Conservation (phyloP, 352 stramenopile species). For the Pythium aristosporum region DNA sequence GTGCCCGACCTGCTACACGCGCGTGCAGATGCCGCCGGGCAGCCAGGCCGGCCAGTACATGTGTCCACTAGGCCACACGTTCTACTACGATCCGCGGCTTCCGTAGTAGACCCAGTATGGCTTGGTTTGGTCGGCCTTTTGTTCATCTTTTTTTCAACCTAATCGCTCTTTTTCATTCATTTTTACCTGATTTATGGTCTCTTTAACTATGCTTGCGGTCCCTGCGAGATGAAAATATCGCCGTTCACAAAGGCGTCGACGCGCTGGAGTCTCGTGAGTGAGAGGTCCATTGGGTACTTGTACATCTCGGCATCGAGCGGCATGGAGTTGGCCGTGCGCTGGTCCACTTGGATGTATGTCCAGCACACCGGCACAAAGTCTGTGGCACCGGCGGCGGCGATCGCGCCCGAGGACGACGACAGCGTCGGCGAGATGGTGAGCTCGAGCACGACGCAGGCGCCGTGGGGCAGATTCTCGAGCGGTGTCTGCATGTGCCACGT, state of each 20-base stretch:
- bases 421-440: constrained; percentile 47
- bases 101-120: constrained; percentile 8
- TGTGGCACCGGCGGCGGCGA: constrained; percentile 33
- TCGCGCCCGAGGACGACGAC: constrained; percentile 18
- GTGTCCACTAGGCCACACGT: constrained; percentile 86
- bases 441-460: constrained; percentile 70
- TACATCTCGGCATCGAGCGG: constrained; percentile 80
- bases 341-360: constrained; percentile 82
- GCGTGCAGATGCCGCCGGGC: constrained; percentile 83
- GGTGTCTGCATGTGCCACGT: constrained; percentile 94
- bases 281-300: constrained; percentile 75
- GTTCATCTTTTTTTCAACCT: neutral
- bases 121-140: too few species aligned
- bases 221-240: constrained; percentile 71
- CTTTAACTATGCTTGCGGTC: constrained; percentile 15
- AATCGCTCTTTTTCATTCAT: neutral
- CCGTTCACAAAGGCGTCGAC: constrained; percentile 77
- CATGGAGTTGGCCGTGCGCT: constrained; percentile 72
- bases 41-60: constrained; percentile 87
- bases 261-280: constrained; percentile 66
- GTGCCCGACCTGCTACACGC: constrained; percentile 86
- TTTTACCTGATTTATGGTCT: neutral
- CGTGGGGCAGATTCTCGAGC: constrained; percentile 87
- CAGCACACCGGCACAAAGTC: constrained; percentile 72
- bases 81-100: constrained; percentile 78